Base-by-base conservation (phyloP, 176 grass and related monocot species). In the Lolium rigidum region DNA sequence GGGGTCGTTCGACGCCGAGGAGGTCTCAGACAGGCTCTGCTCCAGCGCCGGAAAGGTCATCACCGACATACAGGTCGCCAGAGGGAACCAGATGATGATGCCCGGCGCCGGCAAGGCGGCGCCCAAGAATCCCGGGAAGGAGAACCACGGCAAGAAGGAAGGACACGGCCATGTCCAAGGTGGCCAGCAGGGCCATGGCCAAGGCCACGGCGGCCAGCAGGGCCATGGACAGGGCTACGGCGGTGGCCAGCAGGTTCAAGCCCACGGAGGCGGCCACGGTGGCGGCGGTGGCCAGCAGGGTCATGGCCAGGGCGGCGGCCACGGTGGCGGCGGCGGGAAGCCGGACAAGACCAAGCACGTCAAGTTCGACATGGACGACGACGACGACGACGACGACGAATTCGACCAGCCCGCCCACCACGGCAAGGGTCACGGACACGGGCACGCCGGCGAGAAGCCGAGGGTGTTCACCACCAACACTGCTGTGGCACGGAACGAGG, bases 11-110 rank as follows among this genome's bases (percentile, higher is more conserved):
- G 90, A 98, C 72, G 85, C 67, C 17, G 85, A 95, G 1, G 88
- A 86, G 75, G 73, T 98, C 57, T 84, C 89, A 0, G 86, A 88
- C 10, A 91, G 86, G 80, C 89, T 98, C 24, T 50, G 65, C 22
- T 85, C 76, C 87, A 59, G 57, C 26, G 91, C 95, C 50, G 74
- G 91, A 70, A 98, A 95, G 87, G 80, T 98, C 52, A 95, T 98
- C 83, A 89, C 87, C 26, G 86, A 90, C 82, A 92, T 98, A 9
- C 91, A 95, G 57, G 68, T 90, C 59, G 71, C 38, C 39, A 82
- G 80, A 21, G 88, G 87, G 25, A 83, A 86, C 13, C 80, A 91
- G 51, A 20, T 64, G 51, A 20, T 64, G 14, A 95, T 84, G 86
- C 85, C 55, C 39, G 77, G 25, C n/a, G 5, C 49, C 41, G 58